A percentile compares a stretch with the other conserved stretches of the same genome.
Evolutionary conservation across 116 monocot genomes (phyloP).

Genomic region (Posidonia oceanica): DNA sequence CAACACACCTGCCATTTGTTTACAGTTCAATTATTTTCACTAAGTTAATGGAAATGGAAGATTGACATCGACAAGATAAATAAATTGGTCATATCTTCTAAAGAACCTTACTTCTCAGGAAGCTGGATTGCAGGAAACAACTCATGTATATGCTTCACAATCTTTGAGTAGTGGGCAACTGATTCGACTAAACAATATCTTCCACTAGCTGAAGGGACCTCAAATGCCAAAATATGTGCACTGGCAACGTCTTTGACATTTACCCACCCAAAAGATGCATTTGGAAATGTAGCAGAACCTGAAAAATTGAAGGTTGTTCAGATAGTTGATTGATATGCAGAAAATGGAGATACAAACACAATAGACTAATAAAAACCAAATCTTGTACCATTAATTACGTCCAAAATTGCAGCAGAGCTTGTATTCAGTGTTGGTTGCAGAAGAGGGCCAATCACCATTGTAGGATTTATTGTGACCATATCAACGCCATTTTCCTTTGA

Average conservation of each 20-base stretch:
- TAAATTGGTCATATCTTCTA: no score
- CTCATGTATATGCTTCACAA: slow-evolving; percentile 52
- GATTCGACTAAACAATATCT: slow-evolving; percentile 91
- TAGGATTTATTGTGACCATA: slow-evolving; percentile 77
- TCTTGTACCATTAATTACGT: slow-evolving; percentile 58
- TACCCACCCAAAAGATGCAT: slow-evolving; percentile 67
- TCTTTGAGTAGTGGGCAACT: slow-evolving; percentile 51
- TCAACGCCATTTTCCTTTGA: slow-evolving; percentile 58
- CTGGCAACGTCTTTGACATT: slow-evolving; percentile 74
- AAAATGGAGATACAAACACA: not conserved
- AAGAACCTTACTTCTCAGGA: slow-evolving; percentile 52
- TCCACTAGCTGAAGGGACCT: slow-evolving; percentile 68
- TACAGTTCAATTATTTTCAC: no score
- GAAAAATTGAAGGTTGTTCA: not conserved
- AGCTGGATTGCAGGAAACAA: slow-evolving; percentile 53
- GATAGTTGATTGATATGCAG: not conserved
- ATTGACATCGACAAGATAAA: no score
- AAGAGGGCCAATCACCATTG: slow-evolving; percentile 93
- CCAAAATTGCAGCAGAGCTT: slow-evolving; percentile 51
- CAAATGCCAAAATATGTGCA: slow-evolving; percentile 79
- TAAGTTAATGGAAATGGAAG: no score
- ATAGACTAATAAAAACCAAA: not conserved
- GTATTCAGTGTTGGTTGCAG: slow-evolving; percentile 84
- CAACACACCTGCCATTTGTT: slow-evolving; percentile 16
- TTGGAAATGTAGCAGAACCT: slow-evolving; percentile 65